phyloP scores from a whole-genome alignment of 306 rosid species.

The Cucurbita argyrosperma region DNA sequence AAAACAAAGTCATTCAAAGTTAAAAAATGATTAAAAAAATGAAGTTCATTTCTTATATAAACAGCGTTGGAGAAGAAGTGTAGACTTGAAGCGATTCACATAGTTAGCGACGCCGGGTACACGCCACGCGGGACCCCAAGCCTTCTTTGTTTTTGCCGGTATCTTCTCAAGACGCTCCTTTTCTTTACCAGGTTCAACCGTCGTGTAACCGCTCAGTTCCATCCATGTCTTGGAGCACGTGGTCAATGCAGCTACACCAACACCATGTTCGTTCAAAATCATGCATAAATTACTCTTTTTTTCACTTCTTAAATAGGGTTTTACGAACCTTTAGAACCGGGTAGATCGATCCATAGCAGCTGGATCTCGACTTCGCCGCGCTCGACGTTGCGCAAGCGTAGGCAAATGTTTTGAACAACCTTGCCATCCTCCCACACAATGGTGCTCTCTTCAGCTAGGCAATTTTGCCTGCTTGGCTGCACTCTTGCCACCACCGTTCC shows the following conservation, averaged over 20 bases:
- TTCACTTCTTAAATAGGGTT: no score
- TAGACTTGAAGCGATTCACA: neutral
- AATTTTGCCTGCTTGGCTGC: conserved; percentile 37
- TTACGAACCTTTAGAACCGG: conserved; percentile 30
- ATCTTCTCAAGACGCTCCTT: neutral
- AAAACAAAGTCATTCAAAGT: no score
- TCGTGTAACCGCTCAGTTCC: neutral
- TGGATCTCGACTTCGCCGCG: conserved; percentile 51
- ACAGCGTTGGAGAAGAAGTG: neutral
- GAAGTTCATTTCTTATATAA: neutral
- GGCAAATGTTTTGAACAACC: conserved; percentile 30
- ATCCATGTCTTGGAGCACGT: neutral
- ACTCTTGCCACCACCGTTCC: conserved; percentile 32
- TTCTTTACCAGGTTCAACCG: neutral
- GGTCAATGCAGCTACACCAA: neutral
- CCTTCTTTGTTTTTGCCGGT: neutral
- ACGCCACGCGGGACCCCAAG: neutral
- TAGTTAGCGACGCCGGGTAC: neutral
- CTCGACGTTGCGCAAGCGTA: conserved; percentile 43
- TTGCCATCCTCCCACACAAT: conserved; percentile 20
- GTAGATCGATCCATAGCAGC: conserved; percentile 53
- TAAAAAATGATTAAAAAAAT: no score
- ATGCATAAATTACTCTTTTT: no score
- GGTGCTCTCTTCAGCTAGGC: conserved; percentile 41
- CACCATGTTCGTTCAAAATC: neutral